Base-by-base conservation (phyloP, 805 yeast genomes). In the Starmera amethionina region DNA sequence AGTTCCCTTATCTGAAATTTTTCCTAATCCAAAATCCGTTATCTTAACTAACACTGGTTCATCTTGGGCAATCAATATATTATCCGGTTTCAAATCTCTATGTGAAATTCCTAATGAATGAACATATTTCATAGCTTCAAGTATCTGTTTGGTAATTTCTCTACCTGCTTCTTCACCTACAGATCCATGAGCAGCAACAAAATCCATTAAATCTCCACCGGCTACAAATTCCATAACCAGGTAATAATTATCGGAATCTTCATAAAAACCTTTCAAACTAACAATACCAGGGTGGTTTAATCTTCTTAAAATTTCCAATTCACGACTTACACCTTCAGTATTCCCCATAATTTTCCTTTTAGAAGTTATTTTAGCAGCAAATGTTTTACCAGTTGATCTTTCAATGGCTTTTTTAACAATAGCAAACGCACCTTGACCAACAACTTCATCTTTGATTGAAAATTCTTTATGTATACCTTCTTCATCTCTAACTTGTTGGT, bases 341-440 rank as follows among this genome's bases (percentile, higher is more conserved):
- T 83, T 84, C 4, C 84, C 86, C 46, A 82, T 78, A 37, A 90
- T 77, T 52, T 87, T 86, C 41, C 86, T 69, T 51, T 89, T 79
- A 40, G 82, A 79, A 31, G 93, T 89, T 44, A 93, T 87, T 56
- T 93, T 93, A 14, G 86, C 95, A 0, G 98, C 98, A 59, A 67
- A 88, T 5, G 90, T 75, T 48, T 79, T 77, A 12, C 97, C 97
- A 0, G 95, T 78, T 7, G 75, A 62, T 45, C 97, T 72, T 53
- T 88, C 93, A 1, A 89, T 77, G 5, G 94, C 96, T 56, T 86
- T 86, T 49, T 87, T 82, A 27, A 93, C 98, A 2, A 89, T 83
- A 6, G 97, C 97, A 70, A 90, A 90, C 9, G 97, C 97, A n/a
- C 98, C 98, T 51, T 87, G 93, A 1, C 98, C 98, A 2, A 90